Conservation (phyloP, 805 yeast species). For the Isabelozyma heimii region DNA sequence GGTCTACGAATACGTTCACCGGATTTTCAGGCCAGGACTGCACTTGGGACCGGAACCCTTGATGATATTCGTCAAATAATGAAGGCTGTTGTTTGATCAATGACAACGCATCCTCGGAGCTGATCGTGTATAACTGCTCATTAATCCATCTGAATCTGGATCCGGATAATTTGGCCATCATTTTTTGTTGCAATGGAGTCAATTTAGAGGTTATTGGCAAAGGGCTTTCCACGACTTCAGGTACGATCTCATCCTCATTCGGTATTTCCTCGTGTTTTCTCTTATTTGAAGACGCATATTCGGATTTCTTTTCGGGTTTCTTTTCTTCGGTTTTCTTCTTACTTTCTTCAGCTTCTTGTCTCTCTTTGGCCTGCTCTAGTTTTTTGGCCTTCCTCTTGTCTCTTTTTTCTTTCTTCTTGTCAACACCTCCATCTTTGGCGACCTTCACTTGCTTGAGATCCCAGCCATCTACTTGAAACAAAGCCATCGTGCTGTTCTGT, state of each 20-base stretch:
- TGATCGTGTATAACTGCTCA: constrained; percentile 88
- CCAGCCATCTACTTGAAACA: constrained; percentile 86
- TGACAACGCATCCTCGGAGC: constrained; percentile 72
- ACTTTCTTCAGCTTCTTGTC: constrained; percentile 1
- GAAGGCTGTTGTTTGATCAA: constrained; percentile 79
- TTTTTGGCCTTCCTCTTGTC: constrained; percentile 20
- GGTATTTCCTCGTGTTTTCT: constrained; percentile 9
- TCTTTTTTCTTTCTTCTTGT: constrained; percentile 25
- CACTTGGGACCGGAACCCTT: constrained; percentile 93
- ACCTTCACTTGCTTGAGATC: constrained; percentile 54
- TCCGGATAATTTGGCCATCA: constrained; percentile 93
- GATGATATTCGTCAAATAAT: constrained; percentile 90
- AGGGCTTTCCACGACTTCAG: constrained; percentile 5
- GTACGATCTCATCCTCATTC: constrained; percentile 1
- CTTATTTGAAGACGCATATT: constrained; percentile 3
- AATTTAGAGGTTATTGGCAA: constrained; percentile 34
- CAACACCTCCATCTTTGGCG: constrained; percentile 38
- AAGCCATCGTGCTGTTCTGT: constrained; percentile 47
- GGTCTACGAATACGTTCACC: constrained; percentile 81
- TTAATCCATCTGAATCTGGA: constrained; percentile 98
- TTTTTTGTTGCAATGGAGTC: constrained; percentile 89
- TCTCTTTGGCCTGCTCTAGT: constrained; percentile 9
- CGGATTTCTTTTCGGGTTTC: background rate
- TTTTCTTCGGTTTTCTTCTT: constrained; percentile 5
- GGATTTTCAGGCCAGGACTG: constrained; percentile 99